phyloP scores from a whole-genome alignment of 495 filamentous ascomycete species.

The Achaetomiella virescens region DNA sequence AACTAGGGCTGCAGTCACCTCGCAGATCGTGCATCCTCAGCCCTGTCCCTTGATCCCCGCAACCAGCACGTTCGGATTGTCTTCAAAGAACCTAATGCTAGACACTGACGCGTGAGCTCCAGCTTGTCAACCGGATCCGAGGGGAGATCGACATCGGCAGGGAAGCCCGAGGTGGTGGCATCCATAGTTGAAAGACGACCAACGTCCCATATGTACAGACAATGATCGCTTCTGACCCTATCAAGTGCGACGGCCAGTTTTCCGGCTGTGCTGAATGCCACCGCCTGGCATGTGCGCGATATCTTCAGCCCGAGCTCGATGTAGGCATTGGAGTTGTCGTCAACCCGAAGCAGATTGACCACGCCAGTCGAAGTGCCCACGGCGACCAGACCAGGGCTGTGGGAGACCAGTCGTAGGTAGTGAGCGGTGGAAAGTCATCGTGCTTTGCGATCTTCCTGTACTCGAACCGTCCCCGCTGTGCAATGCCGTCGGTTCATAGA shows the following conservation, averaged over 20 bases:
- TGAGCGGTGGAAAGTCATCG: slow-evolving; percentile 75
- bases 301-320: slow-evolving; percentile 75
- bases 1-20: slow-evolving; percentile 45
- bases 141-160: slow-evolving; percentile 30
- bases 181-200: slow-evolving; percentile 54
- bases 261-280: slow-evolving; percentile 76
- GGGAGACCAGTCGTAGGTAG: slow-evolving; percentile 94
- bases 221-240: slow-evolving; percentile 84
- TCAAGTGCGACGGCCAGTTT: slow-evolving; percentile 84
- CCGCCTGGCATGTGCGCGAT: slow-evolving; percentile 81
- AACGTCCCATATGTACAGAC: slow-evolving; percentile 90
- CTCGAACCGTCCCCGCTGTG: slow-evolving; percentile 48
- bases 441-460: slow-evolving; percentile 66
- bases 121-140: slow-evolving; percentile 64
- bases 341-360: slow-evolving; percentile 72
- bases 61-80: slow-evolving; percentile 76
- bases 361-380: slow-evolving; percentile 81
- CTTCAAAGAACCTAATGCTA: slow-evolving; percentile 84
- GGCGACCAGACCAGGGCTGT: slow-evolving; percentile 62
- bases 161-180: slow-evolving; percentile 30
- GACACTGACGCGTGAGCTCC: slow-evolving; percentile 78
- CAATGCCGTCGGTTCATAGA: slow-evolving; percentile 67
- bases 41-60: slow-evolving; percentile 75
- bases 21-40: slow-evolving; percentile 85
- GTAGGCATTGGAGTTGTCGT: slow-evolving; percentile 56